Conservation (phyloP, 192 early-diverging fungal species). For the Backusella morwellensis region DNA sequence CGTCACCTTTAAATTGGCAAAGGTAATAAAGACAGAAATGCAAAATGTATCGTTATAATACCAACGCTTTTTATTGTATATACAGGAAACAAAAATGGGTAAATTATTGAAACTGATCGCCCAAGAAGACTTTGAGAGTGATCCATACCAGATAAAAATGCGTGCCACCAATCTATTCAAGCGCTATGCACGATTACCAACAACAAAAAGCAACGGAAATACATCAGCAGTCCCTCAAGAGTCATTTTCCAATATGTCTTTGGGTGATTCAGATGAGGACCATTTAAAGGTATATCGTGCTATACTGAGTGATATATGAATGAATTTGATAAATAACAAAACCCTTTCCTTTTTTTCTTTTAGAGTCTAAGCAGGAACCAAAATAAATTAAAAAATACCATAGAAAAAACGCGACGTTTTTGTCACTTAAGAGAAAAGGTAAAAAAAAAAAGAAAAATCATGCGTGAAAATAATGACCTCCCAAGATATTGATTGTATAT, state of each 20-base stretch:
- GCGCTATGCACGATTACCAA: conserved; percentile 7
- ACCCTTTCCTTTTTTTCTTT: not conserved
- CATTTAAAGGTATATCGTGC: conserved; percentile 15
- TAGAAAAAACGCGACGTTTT: conserved; percentile 17
- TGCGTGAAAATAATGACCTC: not conserved
- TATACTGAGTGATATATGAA: not conserved
- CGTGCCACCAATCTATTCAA: conserved; percentile 19
- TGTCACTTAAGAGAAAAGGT: not conserved
- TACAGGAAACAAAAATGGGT: conserved; percentile 37
- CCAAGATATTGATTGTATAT: not conserved
- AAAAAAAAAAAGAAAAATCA: not conserved
- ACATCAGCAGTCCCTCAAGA: not conserved
- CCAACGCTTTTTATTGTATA: not conserved
- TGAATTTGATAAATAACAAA: not conserved
- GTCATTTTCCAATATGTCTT: conserved; percentile 9
- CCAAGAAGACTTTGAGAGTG: conserved; percentile 18
- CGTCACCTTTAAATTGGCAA: conserved; percentile 35
- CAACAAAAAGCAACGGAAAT: not conserved
- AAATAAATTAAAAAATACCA: conserved; percentile 12
- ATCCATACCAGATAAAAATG: conserved; percentile 8
- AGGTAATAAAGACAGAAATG: conserved; percentile 10
- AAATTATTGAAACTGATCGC: conserved; percentile 36
- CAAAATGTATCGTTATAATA: not conserved
- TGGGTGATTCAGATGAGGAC: conserved; percentile 17
- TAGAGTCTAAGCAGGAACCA: conserved; percentile 16